Base-by-base conservation (phyloP, 2,329 filamentous ascomycete genomes). In the Fusarium oxysporum region DNA sequence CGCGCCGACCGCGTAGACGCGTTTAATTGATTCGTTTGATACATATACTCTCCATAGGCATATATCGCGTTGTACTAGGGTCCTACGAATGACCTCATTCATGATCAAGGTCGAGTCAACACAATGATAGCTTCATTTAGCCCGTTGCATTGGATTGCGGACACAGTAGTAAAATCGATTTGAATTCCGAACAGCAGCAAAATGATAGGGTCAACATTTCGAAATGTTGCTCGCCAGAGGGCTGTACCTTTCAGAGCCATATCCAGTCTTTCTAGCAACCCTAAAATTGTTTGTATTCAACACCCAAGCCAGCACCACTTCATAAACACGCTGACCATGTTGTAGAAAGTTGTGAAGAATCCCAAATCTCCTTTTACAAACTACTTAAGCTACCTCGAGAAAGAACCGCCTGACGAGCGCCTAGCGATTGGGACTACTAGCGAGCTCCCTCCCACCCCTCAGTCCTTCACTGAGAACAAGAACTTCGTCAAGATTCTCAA, bases 391-490 rank as follows among this genome's bases (percentile, higher is more conserved):
- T 88, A 89, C 71, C 88, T 92, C 65, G 85, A 89, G 41, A 87
- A 86, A 43, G 80, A 84, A 19, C 89, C 90, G 4, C 90, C 90
- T 0, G 87, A 83, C 8, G 78, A 83, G 10, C 78, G 80, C 33
- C 81, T 92, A 25, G 85, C 90, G 19, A 88, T 93, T 67, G 91
- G 91, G 54, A 88, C 85, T 4, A 88, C 89, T 0, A 88, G 86
- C 10, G 76, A 82, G 21, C 70, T 91, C n/a, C 90, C 90, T 4
- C 90, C 90, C 2, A 91, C 89, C 0, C 89, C 91, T 7, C 81
- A 83, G 43, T 87, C 88, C 28, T 91, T 93, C 76, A 82, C 79
- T 28, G 86, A 89, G 76, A 93, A 92, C 78, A 85, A 81, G 14
- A 80, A 82, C 28, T 93, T 93, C 78, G 78, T 90, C n/a, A 77